phyloP scores from a whole-genome alignment of 495 filamentous ascomycete genomes.

The Trichoderma orchidacearum region DNA sequence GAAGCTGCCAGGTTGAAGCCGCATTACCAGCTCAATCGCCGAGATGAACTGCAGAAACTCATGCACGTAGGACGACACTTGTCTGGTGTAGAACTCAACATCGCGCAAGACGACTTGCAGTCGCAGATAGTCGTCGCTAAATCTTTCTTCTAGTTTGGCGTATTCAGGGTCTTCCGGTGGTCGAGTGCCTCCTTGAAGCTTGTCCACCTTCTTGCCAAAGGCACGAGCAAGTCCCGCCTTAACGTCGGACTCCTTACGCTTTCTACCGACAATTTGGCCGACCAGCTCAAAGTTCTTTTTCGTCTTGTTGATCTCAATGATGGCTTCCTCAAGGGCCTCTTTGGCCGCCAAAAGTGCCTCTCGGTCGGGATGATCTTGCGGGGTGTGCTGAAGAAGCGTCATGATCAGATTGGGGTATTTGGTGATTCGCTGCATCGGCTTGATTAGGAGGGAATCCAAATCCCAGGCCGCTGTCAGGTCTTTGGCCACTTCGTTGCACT shows the following conservation, averaged over 20 bases:
- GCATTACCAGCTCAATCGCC: constrained; percentile 54
- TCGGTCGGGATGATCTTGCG: constrained; percentile 69
- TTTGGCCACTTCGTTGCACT: constrained; percentile 75
- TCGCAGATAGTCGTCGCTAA: constrained; percentile 76
- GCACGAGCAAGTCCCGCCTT: constrained; percentile 70
- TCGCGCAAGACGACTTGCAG: constrained; percentile 84
- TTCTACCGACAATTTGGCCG: constrained; percentile 70
- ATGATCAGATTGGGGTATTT: constrained; percentile 82
- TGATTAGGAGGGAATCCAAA: constrained; percentile 84
- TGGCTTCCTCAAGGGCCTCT: constrained; percentile 51
- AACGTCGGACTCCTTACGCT: constrained; percentile 84
- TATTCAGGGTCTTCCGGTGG: constrained; percentile 71
- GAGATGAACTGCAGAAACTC: constrained; percentile 56
- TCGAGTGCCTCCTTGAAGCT: constrained; percentile 46
- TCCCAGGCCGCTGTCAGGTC: constrained; percentile 91
- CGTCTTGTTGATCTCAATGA: constrained; percentile 77
- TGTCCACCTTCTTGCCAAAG: constrained; percentile 76
- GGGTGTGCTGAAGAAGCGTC: constrained; percentile 65
- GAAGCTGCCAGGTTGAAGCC: constrained; percentile 43
- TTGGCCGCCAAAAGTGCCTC: constrained; percentile 48
- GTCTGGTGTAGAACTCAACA: constrained; percentile 70
- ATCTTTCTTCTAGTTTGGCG: constrained; percentile 58
- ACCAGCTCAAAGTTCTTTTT: constrained; percentile 86
- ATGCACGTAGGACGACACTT: constrained; percentile 54
- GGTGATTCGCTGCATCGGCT: constrained; percentile 81